These are phyloP conservation scores for Aureococcus anophagefferens DNA, from an alignment of 108 stramenopile genomes.

Conservation along the genomic window DNA sequence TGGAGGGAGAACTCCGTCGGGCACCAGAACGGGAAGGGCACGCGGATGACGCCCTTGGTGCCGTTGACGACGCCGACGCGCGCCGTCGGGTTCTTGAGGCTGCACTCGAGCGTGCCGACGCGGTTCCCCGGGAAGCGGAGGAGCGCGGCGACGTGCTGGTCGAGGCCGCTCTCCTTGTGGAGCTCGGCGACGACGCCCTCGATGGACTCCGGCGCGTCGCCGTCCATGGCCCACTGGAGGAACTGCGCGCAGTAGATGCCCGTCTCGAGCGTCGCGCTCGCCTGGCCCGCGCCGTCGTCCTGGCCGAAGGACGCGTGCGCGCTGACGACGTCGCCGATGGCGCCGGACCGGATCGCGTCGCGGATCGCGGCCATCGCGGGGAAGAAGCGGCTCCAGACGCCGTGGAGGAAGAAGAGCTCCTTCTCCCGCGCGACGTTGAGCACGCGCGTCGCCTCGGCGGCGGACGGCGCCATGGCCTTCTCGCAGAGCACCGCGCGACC, in stretches of 20 bases:
- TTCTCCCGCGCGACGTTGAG: conserved; percentile 20
- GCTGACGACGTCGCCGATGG: conserved; percentile 33
- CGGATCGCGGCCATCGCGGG: conserved; percentile 44
- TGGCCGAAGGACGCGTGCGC: conserved; percentile 46
- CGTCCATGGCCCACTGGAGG: conserved; percentile 33
- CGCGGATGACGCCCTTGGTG: conserved; percentile 32
- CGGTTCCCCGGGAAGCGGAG: conserved; percentile 36
- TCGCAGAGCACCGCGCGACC: conserved; percentile 41
- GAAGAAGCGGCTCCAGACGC: conserved; percentile 50
- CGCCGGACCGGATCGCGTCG: conserved; percentile 25
- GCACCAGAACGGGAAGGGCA: conserved; percentile 49
- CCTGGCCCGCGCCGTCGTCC: conserved; percentile 40
- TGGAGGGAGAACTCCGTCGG: conserved; percentile 36
- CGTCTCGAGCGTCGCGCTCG: conserved; percentile 38
- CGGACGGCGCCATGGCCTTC: conserved; percentile 40
- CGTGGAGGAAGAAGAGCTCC: conserved; percentile 35
- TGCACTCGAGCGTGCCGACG: conserved; percentile 41
- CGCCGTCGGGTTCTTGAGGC: conserved; percentile 29
- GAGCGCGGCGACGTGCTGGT: conserved; percentile 42
- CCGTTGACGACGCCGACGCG: conserved; percentile 38
- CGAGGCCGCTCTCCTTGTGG: conserved; percentile 10
- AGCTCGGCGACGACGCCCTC: no score
- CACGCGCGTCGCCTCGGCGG: conserved; percentile 19
- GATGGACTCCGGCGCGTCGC: neutral
- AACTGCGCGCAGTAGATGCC: conserved; percentile 51